Conservation (phyloP, 805 yeast genomes). For the Wickerhamiella parazyma region DNA sequence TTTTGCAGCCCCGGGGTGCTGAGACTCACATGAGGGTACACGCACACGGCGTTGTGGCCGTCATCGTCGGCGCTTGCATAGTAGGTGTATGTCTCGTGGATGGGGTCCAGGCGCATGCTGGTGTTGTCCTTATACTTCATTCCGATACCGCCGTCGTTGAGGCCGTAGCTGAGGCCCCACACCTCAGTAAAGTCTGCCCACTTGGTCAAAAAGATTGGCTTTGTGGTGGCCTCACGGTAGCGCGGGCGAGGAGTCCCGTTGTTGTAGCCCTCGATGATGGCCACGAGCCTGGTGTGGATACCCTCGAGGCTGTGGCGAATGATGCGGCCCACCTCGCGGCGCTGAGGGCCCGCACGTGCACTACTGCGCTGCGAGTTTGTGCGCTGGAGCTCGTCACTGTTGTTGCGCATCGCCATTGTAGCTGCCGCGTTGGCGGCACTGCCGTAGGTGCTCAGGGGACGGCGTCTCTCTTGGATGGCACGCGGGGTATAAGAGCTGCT, state of each 20-base stretch:
- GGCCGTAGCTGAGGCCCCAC: slow-evolving; percentile 88
- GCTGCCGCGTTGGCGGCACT: slow-evolving; percentile 5
- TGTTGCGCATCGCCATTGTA: slow-evolving; percentile 2
- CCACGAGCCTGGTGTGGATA: neutral
- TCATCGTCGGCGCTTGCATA: slow-evolving; percentile 42
- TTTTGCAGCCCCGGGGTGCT: slow-evolving; percentile 29
- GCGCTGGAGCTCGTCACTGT: neutral
- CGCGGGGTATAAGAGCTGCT: neutral
- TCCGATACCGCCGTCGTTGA: slow-evolving; percentile 81
- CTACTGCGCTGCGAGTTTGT: neutral
- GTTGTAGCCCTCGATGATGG: slow-evolving; percentile 1
- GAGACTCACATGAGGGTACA: slow-evolving; percentile 29
- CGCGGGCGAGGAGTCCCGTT: neutral
- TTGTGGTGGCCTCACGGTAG: neutral
- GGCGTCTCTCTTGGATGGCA: slow-evolving; percentile 2
- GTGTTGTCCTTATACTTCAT: slow-evolving; percentile 78
- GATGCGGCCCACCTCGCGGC: slow-evolving; percentile 1
- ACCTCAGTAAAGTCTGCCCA: slow-evolving; percentile 98
- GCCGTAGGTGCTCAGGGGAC: slow-evolving; percentile 1
- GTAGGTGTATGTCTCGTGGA: slow-evolving; percentile 38
- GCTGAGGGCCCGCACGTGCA: neutral
- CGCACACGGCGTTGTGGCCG: slow-evolving; percentile 17
- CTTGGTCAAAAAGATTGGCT: slow-evolving; percentile 65
- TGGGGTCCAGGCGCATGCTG: slow-evolving; percentile 56
- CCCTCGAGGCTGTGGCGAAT: neutral